Evolutionary conservation across 2,329 filamentous ascomycete genomes (phyloP).

Genomic region (Gnomoniopsis sp.): DNA sequence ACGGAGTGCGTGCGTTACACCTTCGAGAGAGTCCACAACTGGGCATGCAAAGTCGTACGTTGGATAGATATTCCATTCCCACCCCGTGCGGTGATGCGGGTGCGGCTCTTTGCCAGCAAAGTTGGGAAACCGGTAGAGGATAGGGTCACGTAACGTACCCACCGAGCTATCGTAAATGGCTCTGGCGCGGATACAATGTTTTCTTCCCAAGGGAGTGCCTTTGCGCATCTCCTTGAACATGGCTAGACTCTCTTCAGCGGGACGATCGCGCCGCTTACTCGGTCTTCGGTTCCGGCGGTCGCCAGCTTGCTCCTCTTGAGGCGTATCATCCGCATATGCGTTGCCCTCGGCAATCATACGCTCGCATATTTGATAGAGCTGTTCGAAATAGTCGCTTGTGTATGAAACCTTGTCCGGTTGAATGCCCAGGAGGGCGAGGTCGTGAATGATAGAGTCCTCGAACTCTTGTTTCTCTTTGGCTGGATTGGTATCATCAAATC

Average conservation of each 20-base stretch:
- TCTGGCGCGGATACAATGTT: constrained; percentile 92
- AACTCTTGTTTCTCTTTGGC: constrained; percentile 97
- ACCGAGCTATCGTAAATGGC: constrained; percentile 89
- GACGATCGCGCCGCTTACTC: constrained; percentile 76
- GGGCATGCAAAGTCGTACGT: constrained; percentile 87
- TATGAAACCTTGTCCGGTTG: constrained; percentile 85
- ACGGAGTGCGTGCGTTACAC: constrained; percentile 77
- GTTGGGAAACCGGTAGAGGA: constrained; percentile 98
- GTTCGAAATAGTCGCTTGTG: constrained; percentile 93
- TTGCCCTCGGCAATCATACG: constrained; percentile 81
- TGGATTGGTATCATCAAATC: constrained; percentile 97
- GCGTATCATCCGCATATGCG: constrained; percentile 93
- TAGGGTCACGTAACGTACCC: constrained; percentile 92
- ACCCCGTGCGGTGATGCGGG: constrained; percentile 73
- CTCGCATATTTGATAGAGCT: constrained; percentile 82
- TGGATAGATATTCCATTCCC: constrained; percentile 79
- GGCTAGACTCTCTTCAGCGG: constrained; percentile 77
- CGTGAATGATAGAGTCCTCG: constrained; percentile 89
- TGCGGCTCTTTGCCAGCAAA: constrained; percentile 68
- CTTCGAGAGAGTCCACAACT: constrained; percentile 75
- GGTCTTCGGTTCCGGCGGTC: constrained; percentile 82
- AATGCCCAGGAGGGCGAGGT: constrained; percentile 87
- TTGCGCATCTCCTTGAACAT: constrained; percentile 93
- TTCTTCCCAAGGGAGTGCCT: constrained; percentile 72
- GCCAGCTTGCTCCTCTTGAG: constrained; percentile 80